Base-by-base conservation (phyloP, 2,329 filamentous ascomycete species). In the Atkinsonella hypoxylon region DNA sequence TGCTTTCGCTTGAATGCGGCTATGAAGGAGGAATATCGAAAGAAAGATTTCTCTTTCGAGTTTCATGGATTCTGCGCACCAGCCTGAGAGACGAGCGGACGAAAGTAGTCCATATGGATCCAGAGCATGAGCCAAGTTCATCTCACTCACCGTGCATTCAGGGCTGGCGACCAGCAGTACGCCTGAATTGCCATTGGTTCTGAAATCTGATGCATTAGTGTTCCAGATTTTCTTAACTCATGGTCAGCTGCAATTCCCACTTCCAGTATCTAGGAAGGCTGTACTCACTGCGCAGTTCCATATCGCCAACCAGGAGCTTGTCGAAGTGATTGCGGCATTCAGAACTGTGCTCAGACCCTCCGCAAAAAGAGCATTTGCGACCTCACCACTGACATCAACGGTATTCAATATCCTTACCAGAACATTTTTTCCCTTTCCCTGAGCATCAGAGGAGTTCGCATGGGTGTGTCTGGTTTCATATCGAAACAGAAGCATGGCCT, bases 141-240 rank as follows among this genome's bases (percentile, higher is more conserved):
- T 51, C 7, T 61, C 57, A 2, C 45, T 49, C 10, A 60, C 48
- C 1, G 58, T 60, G 44, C 58, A 61, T 12, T 62, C 57, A 1
- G 64, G 63, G 5, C 55, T 52, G 1, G 59, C 45, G 3, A 55
- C 59, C 5, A 65, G 32, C 22, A 68, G 57, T 1, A 64, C 57
- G 1, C 47, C 47, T 0, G 61, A 61, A 0, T 51, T 52, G 0
- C 61, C 59, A 0, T 53, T 15, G 4, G 51, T 51, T 2, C 50
- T 50, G 8, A 62, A 61, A 0, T 42, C 45, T 0, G 56, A 53
- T 0, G 55, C 54, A 1, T 53, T 45, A 26, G 62, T 59, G 15
- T 67, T 58, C 53, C 57, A 66, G 1, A 64, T 51, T 13, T 60
- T 60, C 62, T 65, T 18, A 11, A 2, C 12, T 36, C 55, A 9